Evolutionary conservation across 345 rosid genomes (phyloP).

Genomic region (Populus euphratica): DNA sequence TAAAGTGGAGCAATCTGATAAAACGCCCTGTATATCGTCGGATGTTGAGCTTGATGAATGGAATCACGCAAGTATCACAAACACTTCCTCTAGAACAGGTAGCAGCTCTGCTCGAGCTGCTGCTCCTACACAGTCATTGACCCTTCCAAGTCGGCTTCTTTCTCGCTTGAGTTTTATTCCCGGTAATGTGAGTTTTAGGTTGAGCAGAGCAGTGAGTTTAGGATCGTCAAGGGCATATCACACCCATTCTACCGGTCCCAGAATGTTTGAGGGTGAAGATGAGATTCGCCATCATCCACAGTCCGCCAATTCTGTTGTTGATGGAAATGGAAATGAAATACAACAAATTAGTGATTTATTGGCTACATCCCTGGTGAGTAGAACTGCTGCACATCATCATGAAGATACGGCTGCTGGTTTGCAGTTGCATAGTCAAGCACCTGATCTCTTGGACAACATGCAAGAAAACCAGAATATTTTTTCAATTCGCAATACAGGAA

Average conservation of each 20-base stretch:
- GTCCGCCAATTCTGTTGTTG: slow-evolving; percentile 27
- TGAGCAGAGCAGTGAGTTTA: slow-evolving; percentile 70
- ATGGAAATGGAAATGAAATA: slow-evolving; percentile 37
- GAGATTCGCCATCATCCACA: slow-evolving; percentile 28
- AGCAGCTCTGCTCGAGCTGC: slow-evolving; percentile 52
- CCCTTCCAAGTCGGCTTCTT: slow-evolving; percentile 49
- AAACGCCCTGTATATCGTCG: slow-evolving; percentile 35
- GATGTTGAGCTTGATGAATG: slow-evolving; percentile 46
- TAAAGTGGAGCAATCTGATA: slow-evolving; percentile 38
- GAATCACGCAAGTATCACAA: slow-evolving; percentile 35
- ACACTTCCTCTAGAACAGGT: slow-evolving; percentile 32
- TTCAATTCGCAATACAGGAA: slow-evolving; percentile 24
- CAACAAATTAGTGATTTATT: slow-evolving; percentile 22
- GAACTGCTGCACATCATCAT: slow-evolving; percentile 14
- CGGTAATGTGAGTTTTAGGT: slow-evolving; percentile 71
- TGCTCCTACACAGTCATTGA: slow-evolving; percentile 29
- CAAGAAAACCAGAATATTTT: slow-evolving; percentile 22
- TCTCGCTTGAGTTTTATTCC: slow-evolving; percentile 88
- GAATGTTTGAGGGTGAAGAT: slow-evolving; percentile 35
- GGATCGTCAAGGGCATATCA: slow-evolving; percentile 68
- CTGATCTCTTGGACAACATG: slow-evolving; percentile 19
- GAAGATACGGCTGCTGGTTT: slow-evolving; percentile 16
- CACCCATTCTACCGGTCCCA: slow-evolving; percentile 35
- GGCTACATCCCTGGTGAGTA: slow-evolving; percentile 15
- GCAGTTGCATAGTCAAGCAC: slow-evolving; percentile 6